Evolutionary conservation across 805 yeast genomes (phyloP), one percentile per base, ranked within the genome.

Genomic region (Candida qinlingensis): DNA sequence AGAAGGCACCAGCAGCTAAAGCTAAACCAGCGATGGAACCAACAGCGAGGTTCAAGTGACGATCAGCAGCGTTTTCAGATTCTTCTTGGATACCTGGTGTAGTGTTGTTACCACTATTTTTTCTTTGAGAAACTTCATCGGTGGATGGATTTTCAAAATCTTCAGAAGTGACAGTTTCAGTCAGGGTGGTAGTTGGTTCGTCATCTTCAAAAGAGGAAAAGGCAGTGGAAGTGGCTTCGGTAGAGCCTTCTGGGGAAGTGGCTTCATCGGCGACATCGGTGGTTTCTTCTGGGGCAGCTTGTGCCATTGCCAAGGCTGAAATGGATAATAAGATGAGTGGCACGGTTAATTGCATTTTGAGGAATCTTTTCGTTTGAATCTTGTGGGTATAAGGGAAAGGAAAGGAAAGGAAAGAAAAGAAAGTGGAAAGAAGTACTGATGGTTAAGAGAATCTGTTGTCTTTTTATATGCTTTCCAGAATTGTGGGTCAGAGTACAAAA

Each of bases 41-140:
- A 26, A 39, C 40, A 37, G 38, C 39, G 6, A 29, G 38, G 13
- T 39, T 31, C 7, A 37, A 28, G 6, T 40, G 28, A 19, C 28
- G 27, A 25, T 39, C 49, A 13, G 42, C 53, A 31, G 31, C 50
- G 37, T 47, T 47, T 19, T 51, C 51, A 34, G 38, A 40, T 13
- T 48, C 36, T 61, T 76, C 81, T 53, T 74, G 60, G 45, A 77
- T 66, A 46, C 64, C 70, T 30, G 57, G 54, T 34, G 46, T 26
- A 37, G 60, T 52, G 27, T 52, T 38, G 25, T 54, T 46, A 37
- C 41, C 47, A 39, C 37, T 37, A 11, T 26, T 10, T n/a, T n/a
- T n/a, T n/a, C n/a, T n/a, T 13, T 40, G 25, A 42, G 30, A 11
- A 41, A 27, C 37, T 11, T 19, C 8, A 30, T 12, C 34, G 7